Base-by-base conservation (phyloP, 2,329 filamentous ascomycete species). In the Amauroascus niger region DNA sequence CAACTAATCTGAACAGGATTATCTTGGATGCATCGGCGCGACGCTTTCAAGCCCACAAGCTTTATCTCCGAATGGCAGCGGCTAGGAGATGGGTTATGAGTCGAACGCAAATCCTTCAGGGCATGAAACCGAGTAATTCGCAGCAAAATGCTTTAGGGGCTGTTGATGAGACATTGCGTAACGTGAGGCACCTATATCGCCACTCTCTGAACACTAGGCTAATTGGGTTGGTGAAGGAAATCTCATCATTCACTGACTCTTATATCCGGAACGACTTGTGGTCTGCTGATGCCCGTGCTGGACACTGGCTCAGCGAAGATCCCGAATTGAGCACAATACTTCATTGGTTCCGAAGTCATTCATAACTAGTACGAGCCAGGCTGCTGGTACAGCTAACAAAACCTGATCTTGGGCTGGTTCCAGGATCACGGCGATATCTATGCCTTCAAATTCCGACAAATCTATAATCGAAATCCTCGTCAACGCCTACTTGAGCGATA, bases 261-360 rank as follows among this genome's bases (percentile, higher is more conserved):
- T 70, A 78, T 58, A 76, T 83, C 46, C 71, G 79, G 49, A 71
- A 74, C 53, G 76, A 78, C 28, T 73, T 83, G 16, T 75, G 76
- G 57, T 69, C 73, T 24, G 74, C 77, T 39, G 81, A 83, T 61
- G 61, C 70, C 41, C 69, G 75, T 40, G 77, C 79, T 58, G 77
- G 78, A 37, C 80, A 82, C 67, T 84, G 80, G 80, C 69, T 82
- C 43, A 68, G 69, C 35, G 81, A 84, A 57, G 81, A 83, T 61
- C 81, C 81, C 2, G 71, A 76, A 6, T 67, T 83, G 54, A 69
- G 71, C 14, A 69, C 70, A 18, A 79, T 81, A 46, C 71, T 69
- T 22, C 62, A 63, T 32, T 76, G 72, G 70, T 71, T 75, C 41
- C 65, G 64, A 44, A 64, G 66, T 30, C 69, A 70, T 54, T 51